Percentiles rank a stretch among this genome's conserved stretches.
These are phyloP conservation scores for Plasmodium ovale DNA, from an alignment of 169 alveolate species.

Conservation along the genomic window DNA sequence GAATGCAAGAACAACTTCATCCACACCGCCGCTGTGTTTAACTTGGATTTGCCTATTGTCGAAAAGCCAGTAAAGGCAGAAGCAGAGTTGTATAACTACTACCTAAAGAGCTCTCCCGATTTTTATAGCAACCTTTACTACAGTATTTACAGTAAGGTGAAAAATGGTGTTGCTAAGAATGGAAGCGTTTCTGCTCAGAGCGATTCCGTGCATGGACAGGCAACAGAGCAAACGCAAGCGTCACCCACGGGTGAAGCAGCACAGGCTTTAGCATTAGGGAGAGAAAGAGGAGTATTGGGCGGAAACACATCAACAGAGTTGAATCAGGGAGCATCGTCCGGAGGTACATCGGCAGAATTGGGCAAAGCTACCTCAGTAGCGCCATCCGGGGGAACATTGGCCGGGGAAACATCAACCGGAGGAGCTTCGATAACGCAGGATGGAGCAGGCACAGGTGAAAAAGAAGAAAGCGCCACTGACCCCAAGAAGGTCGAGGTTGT, in stretches of 20 bases:
- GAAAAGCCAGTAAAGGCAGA: background rate
- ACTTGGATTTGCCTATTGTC: background rate
- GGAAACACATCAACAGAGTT: background rate
- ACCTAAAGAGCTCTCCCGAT: background rate
- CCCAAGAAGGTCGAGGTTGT: background rate
- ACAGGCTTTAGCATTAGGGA: background rate
- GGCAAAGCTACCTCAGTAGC: background rate
- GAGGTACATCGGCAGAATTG: background rate
- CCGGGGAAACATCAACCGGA: background rate
- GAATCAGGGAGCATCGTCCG: background rate
- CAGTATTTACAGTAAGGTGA: background rate
- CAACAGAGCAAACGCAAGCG: background rate
- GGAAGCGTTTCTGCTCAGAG: too few species aligned
- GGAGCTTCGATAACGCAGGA: background rate
- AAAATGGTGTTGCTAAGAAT: too few species aligned
- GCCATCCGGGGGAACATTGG: background rate
- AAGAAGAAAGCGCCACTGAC: background rate
- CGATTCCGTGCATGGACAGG: too few species aligned
- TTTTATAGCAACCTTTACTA: conserved; percentile 14
- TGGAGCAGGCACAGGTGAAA: background rate
- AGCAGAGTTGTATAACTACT: conserved; percentile 6
- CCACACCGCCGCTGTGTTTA: conserved; percentile 13
- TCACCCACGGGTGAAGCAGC: background rate
- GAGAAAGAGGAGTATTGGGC: background rate
- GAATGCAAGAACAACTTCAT: conserved; percentile 8